These are phyloP conservation scores for Aciculosporium take DNA, from an alignment of 2,329 filamentous ascomycete genomes.

Conservation along the genomic window DNA sequence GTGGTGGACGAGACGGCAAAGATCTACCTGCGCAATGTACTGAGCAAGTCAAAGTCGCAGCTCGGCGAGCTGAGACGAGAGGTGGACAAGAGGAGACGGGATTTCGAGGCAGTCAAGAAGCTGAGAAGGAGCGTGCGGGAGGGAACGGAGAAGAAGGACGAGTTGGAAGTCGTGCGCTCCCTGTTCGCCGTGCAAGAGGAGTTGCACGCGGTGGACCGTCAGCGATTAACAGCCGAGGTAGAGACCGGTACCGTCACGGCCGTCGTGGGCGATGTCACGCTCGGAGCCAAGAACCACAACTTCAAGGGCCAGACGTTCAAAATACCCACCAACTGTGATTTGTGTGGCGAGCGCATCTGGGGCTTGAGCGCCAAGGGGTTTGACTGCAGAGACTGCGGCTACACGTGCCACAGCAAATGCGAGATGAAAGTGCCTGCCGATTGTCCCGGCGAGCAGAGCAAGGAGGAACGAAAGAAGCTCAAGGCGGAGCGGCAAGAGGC, in stretches of 20 bases:
- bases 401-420: slow-evolving; percentile 96
- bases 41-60: slow-evolving; percentile 79
- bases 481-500: slow-evolving; percentile 74
- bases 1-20: slow-evolving; percentile 76
- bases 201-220: slow-evolving; percentile 71
- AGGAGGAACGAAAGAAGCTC: slow-evolving; percentile 90
- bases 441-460: slow-evolving; percentile 83
- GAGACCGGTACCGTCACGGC: slow-evolving; percentile 88
- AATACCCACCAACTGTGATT: slow-evolving; percentile 94
- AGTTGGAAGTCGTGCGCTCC: slow-evolving; percentile 70
- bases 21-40: slow-evolving; percentile 78
- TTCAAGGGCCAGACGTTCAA: slow-evolving; percentile 99
- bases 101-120: slow-evolving; percentile 65
- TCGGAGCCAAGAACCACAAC: slow-evolving; percentile 88
- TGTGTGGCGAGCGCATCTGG: slow-evolving; percentile 95
- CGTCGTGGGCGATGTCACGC: slow-evolving; percentile 79
- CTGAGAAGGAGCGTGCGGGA: slow-evolving; percentile 64
- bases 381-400: slow-evolving; percentile 90
- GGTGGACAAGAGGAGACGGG: slow-evolving; percentile 70
- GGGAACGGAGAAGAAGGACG: slow-evolving; percentile 77
- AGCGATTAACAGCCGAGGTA: slow-evolving; percentile 75
- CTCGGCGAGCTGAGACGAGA: slow-evolving; percentile 68
- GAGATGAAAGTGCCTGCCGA: slow-evolving; percentile 97
- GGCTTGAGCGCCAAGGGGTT: slow-evolving; percentile 92
- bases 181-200: slow-evolving; percentile 75